Base-by-base conservation (phyloP, 169 alveolate species). In the Plasmodium relictum region DNA sequence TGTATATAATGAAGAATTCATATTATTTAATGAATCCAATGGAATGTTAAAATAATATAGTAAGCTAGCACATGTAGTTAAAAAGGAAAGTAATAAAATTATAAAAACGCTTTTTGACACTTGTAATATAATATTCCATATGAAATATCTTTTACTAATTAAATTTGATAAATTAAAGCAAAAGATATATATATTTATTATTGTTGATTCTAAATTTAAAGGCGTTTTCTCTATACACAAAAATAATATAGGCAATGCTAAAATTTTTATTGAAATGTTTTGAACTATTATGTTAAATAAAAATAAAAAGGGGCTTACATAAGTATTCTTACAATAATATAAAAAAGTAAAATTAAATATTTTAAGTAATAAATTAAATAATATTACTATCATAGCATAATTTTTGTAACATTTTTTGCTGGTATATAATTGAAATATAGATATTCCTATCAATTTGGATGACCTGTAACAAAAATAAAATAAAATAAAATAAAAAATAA, bases 101-200 rank as follows among this genome's bases (percentile, higher is more conserved):
- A 62, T 76, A 39, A 76, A 76, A 41, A 76, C 89, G 45, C 62
- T 76, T 24, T 76, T 76, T 56, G 89, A 65, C 78, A 76, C 65
- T 16, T 76, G 78, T 42, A 76, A 48, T 45, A 76, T 76, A 16
- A 76, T 65, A 76, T 76, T 65, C 89, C 89, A 76, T 56, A 76
- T 63, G 48, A 76, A 76, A 63, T 76, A 76, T 76, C 89, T 62
- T 76, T 76, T 76, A 52, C 89, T 76, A 76, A 76, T 76, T 20
- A 76, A 76, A 24, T 76, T 76, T 16, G 89, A 76, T 12, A 76
- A 76, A 52, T 76, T 76, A 50, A 76, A 76, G 62, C 78, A 76
- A 62, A 76, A 76, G n/a, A 76, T 76, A 58, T 76, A 76, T 24
- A 76, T 76, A 24, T 76, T 76, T 45, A 76, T 65, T 22, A 76